Conservation (phyloP, 306 rosid genomes). For the Nissolia schottii region DNA sequence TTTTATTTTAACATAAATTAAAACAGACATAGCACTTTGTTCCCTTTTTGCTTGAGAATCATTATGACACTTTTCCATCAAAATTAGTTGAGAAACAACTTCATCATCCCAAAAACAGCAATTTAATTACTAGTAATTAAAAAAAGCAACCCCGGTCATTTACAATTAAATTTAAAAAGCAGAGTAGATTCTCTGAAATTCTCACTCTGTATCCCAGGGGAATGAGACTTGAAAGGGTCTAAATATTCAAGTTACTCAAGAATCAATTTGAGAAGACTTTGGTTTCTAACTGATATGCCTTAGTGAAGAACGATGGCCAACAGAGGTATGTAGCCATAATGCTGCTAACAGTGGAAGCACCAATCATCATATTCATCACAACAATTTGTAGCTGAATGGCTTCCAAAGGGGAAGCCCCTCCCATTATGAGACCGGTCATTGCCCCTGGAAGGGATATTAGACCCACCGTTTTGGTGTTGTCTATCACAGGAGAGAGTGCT, state of each 20-base stretch:
- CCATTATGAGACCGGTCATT: constrained; percentile 97
- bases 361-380: constrained; percentile 94
- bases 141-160: background rate
- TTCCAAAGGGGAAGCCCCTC: constrained; percentile 95
- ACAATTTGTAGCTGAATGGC: constrained; percentile 93
- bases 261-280: constrained; percentile 54
- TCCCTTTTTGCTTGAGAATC: background rate
- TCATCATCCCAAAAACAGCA: background rate
- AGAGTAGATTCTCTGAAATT: background rate
- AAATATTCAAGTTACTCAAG: background rate
- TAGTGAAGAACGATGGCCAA: constrained; percentile 93
- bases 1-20: too few relatives aligned
- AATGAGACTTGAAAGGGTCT: background rate
- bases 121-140: background rate
- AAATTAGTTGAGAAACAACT: background rate
- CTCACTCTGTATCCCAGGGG: background rate
- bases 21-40: background rate
- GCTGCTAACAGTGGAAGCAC: constrained; percentile 88
- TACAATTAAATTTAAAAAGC: background rate
- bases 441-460: constrained; percentile 93
- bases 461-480: constrained; percentile 91
- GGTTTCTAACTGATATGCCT: constrained; percentile 73
- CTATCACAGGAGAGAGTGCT: constrained; percentile 81
- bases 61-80: background rate
- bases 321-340: constrained; percentile 80